Evolutionary conservation across 768 basidiomycete genomes (phyloP).

Genomic region (Pleurotus giganteus): DNA sequence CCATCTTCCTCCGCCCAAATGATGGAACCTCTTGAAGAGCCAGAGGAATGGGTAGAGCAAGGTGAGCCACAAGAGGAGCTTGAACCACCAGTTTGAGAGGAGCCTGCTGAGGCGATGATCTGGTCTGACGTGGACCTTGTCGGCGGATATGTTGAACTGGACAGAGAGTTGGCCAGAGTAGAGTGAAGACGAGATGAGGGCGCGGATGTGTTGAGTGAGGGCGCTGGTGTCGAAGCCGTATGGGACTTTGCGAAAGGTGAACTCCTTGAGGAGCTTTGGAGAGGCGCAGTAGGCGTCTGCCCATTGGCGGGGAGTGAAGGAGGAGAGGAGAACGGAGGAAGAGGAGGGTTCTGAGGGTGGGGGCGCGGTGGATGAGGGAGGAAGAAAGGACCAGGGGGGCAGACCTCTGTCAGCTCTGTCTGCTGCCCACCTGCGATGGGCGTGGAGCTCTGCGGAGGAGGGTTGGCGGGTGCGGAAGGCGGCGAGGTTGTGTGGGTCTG

Average conservation of each 20-base stretch:
- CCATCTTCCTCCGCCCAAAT: conserved; percentile 72
- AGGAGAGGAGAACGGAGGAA: conserved; percentile 44
- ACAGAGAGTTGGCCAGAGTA: conserved; percentile 48
- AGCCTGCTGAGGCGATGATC: conserved; percentile 62
- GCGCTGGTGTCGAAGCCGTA: conserved; percentile 48
- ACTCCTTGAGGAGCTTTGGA: conserved; percentile 71
- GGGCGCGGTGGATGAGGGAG: conserved; percentile 14
- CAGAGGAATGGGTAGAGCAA: conserved; percentile 80
- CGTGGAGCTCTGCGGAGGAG: conserved; percentile 38
- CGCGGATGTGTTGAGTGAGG: conserved; percentile 35
- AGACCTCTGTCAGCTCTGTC: conserved; percentile 46
- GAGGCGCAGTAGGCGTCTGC: conserved; percentile 81
- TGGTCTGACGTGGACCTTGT: conserved; percentile 63
- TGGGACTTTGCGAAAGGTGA: conserved; percentile 61
- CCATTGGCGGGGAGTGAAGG: conserved; percentile 72
- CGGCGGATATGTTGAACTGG: conserved; percentile 42
- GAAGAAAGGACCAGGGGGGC: conserved; percentile 38
- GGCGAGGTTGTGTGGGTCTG: conserved; percentile 13
- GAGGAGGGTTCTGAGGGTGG: background rate
- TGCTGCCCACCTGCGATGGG: conserved; percentile 39
- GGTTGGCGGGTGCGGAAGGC: conserved; percentile 31
- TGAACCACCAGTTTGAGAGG: conserved; percentile 70
- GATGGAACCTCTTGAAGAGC: conserved; percentile 71
- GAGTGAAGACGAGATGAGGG: conserved; percentile 42
- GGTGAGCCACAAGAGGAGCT: conserved; percentile 63